Conservation (phyloP, 1,284 basidiomycete species). For the Termitomyces sp. region DNA sequence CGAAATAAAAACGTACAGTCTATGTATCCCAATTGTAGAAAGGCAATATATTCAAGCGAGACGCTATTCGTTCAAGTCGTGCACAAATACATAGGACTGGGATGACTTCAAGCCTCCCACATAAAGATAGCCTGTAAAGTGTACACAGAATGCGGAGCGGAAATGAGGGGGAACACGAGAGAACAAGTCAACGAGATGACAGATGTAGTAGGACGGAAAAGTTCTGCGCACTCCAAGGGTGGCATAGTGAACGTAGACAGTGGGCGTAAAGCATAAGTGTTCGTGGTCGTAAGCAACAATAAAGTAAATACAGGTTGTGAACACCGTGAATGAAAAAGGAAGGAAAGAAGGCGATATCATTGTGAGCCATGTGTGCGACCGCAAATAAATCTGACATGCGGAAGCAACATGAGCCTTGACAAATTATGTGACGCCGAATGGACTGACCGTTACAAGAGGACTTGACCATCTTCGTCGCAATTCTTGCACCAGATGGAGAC, state of each 20-base stretch:
- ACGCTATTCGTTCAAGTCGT: slow-evolving; percentile 13
- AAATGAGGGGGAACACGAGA: slow-evolving; percentile 8
- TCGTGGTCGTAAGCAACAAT: slow-evolving; percentile 12
- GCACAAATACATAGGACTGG: slow-evolving; percentile 20
- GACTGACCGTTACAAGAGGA: slow-evolving; percentile 39
- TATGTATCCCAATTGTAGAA: background rate
- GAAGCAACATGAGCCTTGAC: background rate
- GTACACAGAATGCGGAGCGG: slow-evolving; percentile 16
- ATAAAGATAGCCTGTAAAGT: slow-evolving; percentile 19
- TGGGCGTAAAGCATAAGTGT: slow-evolving; percentile 16
- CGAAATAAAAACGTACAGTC: too few species aligned
- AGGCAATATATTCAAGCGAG: background rate
- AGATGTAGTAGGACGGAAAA: slow-evolving; percentile 1
- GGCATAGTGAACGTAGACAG: slow-evolving; percentile 19
- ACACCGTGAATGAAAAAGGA: slow-evolving; percentile 9
- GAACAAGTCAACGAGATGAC: slow-evolving; percentile 1
- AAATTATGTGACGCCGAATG: background rate
- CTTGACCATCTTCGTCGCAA: slow-evolving; percentile 30
- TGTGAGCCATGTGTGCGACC: background rate
- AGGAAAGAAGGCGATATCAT: background rate
- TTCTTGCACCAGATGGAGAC: slow-evolving; percentile 36
- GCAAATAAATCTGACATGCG: slow-evolving; percentile 1
- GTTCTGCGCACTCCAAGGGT: slow-evolving; percentile 4
- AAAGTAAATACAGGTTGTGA: slow-evolving; percentile 6
- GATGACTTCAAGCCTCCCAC: slow-evolving; percentile 27